These are phyloP conservation scores for Coniochaeta ligniaria DNA, from an alignment of 2,329 filamentous ascomycete species.

Conservation along the genomic window DNA sequence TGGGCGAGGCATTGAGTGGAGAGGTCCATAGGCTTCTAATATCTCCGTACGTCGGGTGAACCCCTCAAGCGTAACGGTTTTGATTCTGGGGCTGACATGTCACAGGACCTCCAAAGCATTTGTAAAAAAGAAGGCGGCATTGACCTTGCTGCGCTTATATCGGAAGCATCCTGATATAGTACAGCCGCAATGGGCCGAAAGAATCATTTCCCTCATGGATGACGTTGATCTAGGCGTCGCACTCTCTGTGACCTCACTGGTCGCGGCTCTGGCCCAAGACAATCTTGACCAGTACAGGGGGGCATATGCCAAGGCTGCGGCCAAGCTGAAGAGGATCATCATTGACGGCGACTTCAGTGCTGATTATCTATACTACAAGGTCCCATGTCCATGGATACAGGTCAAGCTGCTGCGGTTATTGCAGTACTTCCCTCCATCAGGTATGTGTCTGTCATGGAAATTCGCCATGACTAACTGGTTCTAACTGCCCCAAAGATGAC, in stretches of 20 bases:
- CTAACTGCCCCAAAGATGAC: conserved; percentile 55
- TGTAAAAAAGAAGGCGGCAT: conserved; percentile 97
- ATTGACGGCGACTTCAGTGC: conserved; percentile 83
- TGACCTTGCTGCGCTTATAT: conserved; percentile 88
- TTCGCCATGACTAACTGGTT: conserved; percentile 3
- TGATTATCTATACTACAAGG: conserved; percentile 98
- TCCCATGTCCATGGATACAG: conserved; percentile 98
- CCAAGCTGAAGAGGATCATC: conserved; percentile 79
- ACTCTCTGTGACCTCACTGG: conserved; percentile 87
- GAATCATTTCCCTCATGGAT: conserved; percentile 98
- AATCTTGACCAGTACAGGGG: conserved; percentile 91
- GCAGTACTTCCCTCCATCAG: conserved; percentile 93
- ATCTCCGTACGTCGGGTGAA: conserved; percentile 64
- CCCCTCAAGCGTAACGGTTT: conserved; percentile 1
- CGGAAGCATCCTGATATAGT: conserved; percentile 92
- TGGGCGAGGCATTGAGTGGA: conserved; percentile 86
- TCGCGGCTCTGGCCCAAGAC: conserved; percentile 92
- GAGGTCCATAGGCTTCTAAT: conserved; percentile 94
- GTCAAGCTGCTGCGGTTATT: conserved; percentile 87
- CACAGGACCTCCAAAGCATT: conserved; percentile 75
- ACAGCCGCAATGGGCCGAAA: conserved; percentile 93
- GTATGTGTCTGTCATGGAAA: conserved; percentile 36
- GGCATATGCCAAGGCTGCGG: conserved; percentile 88
- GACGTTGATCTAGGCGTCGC: conserved; percentile 90
- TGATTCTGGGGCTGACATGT: conserved; percentile 9